These are phyloP conservation scores for Pterocarpus macrocarpus DNA, from an alignment of 306 rosid species.

Conservation along the genomic window DNA sequence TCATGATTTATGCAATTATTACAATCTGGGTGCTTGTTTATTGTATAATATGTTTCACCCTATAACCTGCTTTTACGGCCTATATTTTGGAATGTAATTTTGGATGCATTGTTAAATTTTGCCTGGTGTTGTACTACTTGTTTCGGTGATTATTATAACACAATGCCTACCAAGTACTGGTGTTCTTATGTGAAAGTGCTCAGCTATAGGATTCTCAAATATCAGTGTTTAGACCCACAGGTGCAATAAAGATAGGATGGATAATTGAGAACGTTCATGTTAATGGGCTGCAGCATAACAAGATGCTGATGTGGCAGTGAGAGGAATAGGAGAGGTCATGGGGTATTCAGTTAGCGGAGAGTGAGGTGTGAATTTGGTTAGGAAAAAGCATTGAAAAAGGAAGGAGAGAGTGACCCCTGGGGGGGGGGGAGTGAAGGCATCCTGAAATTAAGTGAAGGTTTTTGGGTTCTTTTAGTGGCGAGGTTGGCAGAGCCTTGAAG, in stretches of 20 bases:
- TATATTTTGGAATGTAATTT: constrained; percentile 26
- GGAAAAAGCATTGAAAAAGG: too few species aligned
- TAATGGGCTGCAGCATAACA: neutral
- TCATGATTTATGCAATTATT: constrained; percentile 39
- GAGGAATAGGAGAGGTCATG: neutral
- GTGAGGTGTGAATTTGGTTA: neutral
- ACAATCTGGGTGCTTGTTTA: constrained; percentile 29
- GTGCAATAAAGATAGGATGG: neutral
- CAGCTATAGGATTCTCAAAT: constrained; percentile 38
- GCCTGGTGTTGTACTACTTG: constrained; percentile 36
- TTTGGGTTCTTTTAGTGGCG: neutral
- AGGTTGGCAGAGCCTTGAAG: neutral
- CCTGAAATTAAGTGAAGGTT: too few species aligned
- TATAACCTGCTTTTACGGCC: neutral
- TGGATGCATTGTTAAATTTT: constrained; percentile 32
- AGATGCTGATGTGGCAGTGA: neutral
- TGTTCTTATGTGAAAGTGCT: neutral
- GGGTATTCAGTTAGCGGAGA: neutral
- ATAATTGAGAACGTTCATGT: neutral
- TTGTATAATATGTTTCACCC: neutral
- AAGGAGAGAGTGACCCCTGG: too few species aligned
- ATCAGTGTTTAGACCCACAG: neutral
- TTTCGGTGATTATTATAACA: constrained; percentile 30
- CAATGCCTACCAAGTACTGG: neutral
- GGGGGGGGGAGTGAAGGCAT: too few species aligned